Evolutionary conservation across 345 rosid genomes (phyloP).

Genomic region (Psidium friedrichsthalianum): DNA sequence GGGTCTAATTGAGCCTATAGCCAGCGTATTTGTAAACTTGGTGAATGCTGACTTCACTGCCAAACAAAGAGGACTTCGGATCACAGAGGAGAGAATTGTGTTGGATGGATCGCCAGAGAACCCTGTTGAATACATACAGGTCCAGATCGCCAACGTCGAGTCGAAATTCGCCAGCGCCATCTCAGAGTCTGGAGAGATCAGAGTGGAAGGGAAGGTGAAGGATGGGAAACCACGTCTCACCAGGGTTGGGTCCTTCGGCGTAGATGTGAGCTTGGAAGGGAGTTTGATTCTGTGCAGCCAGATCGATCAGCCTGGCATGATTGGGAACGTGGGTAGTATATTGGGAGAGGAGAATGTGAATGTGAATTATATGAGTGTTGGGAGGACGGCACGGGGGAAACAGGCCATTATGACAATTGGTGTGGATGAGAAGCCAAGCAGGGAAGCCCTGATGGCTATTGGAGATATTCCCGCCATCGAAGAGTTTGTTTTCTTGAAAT

Average conservation of each 20-base stretch:
- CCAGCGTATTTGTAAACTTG: slow-evolving; percentile 49
- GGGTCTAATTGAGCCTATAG: slow-evolving; percentile 57
- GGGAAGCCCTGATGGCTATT: slow-evolving; percentile 32
- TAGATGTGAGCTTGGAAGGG: slow-evolving; percentile 83
- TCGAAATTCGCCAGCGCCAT: slow-evolving; percentile 65
- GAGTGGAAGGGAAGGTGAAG: slow-evolving; percentile 58
- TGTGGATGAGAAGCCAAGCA: slow-evolving; percentile 56
- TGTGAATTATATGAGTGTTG: slow-evolving; percentile 63
- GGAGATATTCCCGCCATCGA: slow-evolving; percentile 43
- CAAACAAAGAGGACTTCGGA: slow-evolving; percentile 49
- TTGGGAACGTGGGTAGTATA: slow-evolving; percentile 50
- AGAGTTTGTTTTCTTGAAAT: slow-evolving; percentile 54
- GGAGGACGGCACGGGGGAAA: slow-evolving; percentile 36
- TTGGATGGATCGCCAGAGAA: slow-evolving; percentile 48
- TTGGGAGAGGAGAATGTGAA: slow-evolving; percentile 58
- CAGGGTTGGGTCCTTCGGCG: slow-evolving; percentile 50
- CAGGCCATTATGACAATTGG: slow-evolving; percentile 77
- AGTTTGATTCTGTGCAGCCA: slow-evolving; percentile 55
- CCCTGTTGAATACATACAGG: slow-evolving; percentile 56
- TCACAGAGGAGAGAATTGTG: slow-evolving; percentile 38
- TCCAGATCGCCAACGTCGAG: slow-evolving; percentile 52
- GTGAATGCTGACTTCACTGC: slow-evolving; percentile 65
- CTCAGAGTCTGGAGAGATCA: slow-evolving; percentile 43
- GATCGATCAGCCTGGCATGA: slow-evolving; percentile 64
- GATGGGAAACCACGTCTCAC: slow-evolving; percentile 55